Percentiles rank a stretch among this genome's conserved stretches.
phyloP scores from a whole-genome alignment of 371 early-diverging fungal genomes.

The Syncephalastrum sp. region DNA sequence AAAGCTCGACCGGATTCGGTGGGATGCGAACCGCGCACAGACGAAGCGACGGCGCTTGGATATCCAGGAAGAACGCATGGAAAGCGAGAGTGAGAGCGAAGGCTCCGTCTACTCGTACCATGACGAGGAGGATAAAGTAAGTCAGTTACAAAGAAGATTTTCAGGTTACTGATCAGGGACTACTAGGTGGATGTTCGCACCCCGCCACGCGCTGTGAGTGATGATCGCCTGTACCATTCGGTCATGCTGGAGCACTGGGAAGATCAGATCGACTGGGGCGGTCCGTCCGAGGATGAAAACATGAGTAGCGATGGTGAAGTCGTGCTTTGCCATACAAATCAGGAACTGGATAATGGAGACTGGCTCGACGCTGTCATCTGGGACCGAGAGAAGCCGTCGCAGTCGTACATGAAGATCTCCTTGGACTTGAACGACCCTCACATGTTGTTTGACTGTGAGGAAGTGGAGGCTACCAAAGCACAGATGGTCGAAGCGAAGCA shows the following conservation, averaged over 20 bases:
- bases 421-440: conserved; percentile 77
- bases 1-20: conserved; percentile 28
- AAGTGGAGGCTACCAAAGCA: conserved; percentile 52
- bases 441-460: conserved; percentile 69
- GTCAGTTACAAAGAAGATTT: background rate
- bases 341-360: conserved; percentile 59
- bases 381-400: conserved; percentile 64
- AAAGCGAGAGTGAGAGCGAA: background rate
- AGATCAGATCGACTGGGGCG: conserved; percentile 80
- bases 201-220: conserved; percentile 12
- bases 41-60: conserved; percentile 16
- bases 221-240: conserved; percentile 49
- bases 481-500: conserved; percentile 40
- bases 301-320: conserved; percentile 11
- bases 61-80: conserved; percentile 6
- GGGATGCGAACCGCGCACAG: conserved; percentile 28
- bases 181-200: too few relatives aligned
- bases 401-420: conserved; percentile 60
- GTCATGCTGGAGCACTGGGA: conserved; percentile 84
- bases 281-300: conserved; percentile 25
- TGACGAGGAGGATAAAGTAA: conserved; percentile 6
- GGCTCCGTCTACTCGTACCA: background rate
- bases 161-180: too few relatives aligned
- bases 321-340: conserved; percentile 45
- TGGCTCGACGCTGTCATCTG: conserved; percentile 77